These are phyloP conservation scores for Paecilomyces sp. DNA, from an alignment of 2,329 filamentous ascomycete species.

Conservation along the genomic window DNA sequence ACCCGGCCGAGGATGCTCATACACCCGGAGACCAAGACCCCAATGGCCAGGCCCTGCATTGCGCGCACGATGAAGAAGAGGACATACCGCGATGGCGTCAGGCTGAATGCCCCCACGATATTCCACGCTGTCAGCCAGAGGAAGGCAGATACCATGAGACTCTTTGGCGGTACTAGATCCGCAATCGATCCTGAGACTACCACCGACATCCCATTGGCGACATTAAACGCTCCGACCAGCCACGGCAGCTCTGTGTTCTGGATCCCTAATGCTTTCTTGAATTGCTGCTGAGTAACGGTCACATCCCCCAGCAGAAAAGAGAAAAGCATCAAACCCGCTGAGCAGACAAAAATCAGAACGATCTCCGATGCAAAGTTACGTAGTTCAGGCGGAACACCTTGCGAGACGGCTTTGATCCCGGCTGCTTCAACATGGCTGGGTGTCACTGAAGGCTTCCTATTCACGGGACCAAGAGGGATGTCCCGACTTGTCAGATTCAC, in stretches of 20 bases:
- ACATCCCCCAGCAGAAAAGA: constrained; percentile 36
- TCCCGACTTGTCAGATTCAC: neutral
- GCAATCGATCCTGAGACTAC: constrained; percentile 25
- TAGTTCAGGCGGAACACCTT: constrained; percentile 34
- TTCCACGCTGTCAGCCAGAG: constrained; percentile 38
- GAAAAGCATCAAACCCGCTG: constrained; percentile 37
- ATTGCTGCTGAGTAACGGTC: constrained; percentile 30
- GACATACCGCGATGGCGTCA: constrained; percentile 26
- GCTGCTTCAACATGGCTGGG: neutral
- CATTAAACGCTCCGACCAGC: constrained; percentile 36
- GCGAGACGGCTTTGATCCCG: constrained; percentile 6
- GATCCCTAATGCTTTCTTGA: constrained; percentile 33
- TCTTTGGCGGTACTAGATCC: constrained; percentile 35
- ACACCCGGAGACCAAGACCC: constrained; percentile 42
- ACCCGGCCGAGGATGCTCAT: constrained; percentile 42
- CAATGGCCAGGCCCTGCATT: constrained; percentile 43
- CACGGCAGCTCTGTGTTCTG: constrained; percentile 34
- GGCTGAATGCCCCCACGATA: constrained; percentile 22
- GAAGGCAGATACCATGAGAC: constrained; percentile 37
- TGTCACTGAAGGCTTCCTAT: neutral
- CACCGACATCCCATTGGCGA: constrained; percentile 37
- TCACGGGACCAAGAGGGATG: neutral
- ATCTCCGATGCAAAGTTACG: constrained; percentile 33
- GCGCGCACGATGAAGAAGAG: constrained; percentile 32
- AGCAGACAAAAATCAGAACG: constrained; percentile 36